Evolutionary conservation across 2,329 filamentous ascomycete genomes (phyloP).

Genomic region (Lecanoromycetidae sp.): DNA sequence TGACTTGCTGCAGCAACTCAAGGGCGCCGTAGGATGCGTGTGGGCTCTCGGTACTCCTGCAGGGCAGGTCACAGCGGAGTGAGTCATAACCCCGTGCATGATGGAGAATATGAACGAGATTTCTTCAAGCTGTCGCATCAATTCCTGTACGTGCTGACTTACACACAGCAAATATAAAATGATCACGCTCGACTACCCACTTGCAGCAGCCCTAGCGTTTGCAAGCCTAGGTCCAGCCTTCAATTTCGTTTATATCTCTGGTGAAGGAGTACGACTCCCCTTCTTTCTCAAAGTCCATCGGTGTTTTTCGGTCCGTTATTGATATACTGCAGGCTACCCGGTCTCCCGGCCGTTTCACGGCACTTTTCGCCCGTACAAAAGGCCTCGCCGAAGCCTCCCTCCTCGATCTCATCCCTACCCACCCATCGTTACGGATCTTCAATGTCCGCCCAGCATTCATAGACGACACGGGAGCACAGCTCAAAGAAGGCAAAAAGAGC

Average conservation of each 20-base stretch:
- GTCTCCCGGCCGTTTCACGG: neutral
- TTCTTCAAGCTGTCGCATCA: neutral
- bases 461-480: conserved; percentile 1
- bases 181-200: neutral
- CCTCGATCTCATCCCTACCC: neutral
- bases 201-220: conserved; percentile 3
- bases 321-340: neutral
- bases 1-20: neutral
- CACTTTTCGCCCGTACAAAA: conserved; percentile 6
- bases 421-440: neutral
- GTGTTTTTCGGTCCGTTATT: neutral
- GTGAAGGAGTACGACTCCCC: neutral
- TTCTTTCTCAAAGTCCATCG: no score
- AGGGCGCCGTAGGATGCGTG: conserved; percentile 1
- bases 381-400: neutral
- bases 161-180: neutral
- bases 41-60: conserved; percentile 1
- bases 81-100: neutral
- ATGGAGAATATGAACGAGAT: neutral
- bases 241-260: conserved; percentile 1
- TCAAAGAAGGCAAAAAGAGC: neutral
- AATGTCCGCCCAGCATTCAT: conserved; percentile 5
- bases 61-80: neutral
- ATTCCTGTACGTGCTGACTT: neutral
- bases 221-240: neutral